A percentile compares a stretch with the other conserved stretches of the same genome.
Evolutionary conservation across 257 asterid species (phyloP).

Genomic region (Solanum habrochaites): DNA sequence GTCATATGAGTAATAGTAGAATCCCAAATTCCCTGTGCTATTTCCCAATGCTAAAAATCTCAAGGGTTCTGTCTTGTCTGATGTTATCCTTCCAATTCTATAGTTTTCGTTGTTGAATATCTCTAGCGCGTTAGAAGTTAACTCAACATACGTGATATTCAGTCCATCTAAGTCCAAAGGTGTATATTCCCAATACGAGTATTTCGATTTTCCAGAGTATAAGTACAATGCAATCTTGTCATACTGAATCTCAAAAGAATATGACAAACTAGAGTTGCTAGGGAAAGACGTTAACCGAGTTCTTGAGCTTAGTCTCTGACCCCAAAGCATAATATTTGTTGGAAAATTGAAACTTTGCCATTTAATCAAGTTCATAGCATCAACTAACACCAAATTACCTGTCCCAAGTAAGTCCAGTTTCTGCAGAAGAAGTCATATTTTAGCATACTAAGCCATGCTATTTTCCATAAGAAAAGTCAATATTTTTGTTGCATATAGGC

Average conservation of each 20-base stretch:
- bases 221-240: conserved; percentile 47
- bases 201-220: conserved; percentile 42
- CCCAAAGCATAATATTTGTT: conserved; percentile 77
- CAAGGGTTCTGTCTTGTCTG: conserved; percentile 22
- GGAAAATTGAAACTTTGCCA: conserved; percentile 98
- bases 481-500: background rate
- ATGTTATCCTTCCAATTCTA: conserved; percentile 31
- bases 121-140: conserved; percentile 50
- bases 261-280: conserved; percentile 36
- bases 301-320: conserved; percentile 71
- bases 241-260: conserved; percentile 57
- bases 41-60: conserved; percentile 50
- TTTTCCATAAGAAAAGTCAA: background rate
- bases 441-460: background rate
- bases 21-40: conserved; percentile 44
- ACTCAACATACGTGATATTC: conserved; percentile 54
- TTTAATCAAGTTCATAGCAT: conserved; percentile 45
- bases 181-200: conserved; percentile 66
- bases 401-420: conserved; percentile 45
- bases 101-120: conserved; percentile 32
- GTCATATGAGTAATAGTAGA: conserved; percentile 48
- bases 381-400: conserved; percentile 78
- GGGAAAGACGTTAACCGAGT: conserved; percentile 75
- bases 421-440: conserved; percentile 33
- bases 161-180: conserved; percentile 18